Percentiles rank a stretch among this genome's conserved stretches.
Conservation (phyloP, 1,139 yeast genomes). For the Insectozyma bohioensis region DNA sequence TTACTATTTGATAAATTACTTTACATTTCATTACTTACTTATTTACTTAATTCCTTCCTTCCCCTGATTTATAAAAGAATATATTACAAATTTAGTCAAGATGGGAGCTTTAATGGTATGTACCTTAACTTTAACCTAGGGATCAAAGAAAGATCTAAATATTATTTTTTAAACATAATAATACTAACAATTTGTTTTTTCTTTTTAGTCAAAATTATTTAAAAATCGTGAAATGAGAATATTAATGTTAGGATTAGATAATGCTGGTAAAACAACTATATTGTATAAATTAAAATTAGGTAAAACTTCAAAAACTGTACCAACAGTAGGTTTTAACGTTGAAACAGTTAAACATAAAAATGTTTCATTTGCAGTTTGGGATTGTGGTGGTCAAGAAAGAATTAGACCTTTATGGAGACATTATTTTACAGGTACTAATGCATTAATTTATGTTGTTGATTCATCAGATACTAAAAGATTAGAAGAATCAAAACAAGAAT, state of each 20-base stretch:
- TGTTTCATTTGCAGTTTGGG: slow-evolving; percentile 93
- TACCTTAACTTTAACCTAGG: no score
- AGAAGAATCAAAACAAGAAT: slow-evolving; percentile 75
- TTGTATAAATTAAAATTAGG: slow-evolving; percentile 73
- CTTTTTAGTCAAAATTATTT: slow-evolving; percentile 36
- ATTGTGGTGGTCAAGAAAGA: slow-evolving; percentile 94
- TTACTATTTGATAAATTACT: no score
- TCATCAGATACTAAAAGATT: slow-evolving; percentile 71
- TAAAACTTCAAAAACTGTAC: slow-evolving; percentile 78
- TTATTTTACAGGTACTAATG: slow-evolving; percentile 91
- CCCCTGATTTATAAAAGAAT: neutral
- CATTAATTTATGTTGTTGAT: slow-evolving; percentile 90
- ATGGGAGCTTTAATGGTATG: slow-evolving; percentile 14
- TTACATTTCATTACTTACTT: no score
- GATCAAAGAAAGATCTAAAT: no score
- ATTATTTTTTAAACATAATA: neutral
- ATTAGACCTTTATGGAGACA: slow-evolving; percentile 93
- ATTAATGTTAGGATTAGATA: slow-evolving; percentile 88
- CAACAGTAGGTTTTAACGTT: slow-evolving; percentile 93
- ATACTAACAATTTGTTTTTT: slow-evolving; percentile 1
- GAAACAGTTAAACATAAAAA: slow-evolving; percentile 89
- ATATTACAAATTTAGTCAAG: neutral
- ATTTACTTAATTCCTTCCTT: neutral
- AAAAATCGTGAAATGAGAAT: slow-evolving; percentile 75
- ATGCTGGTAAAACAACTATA: slow-evolving; percentile 88